Evolutionary conservation across 2,329 filamentous ascomycete genomes (phyloP).

Genomic region (Cladophialophora yegresii): DNA sequence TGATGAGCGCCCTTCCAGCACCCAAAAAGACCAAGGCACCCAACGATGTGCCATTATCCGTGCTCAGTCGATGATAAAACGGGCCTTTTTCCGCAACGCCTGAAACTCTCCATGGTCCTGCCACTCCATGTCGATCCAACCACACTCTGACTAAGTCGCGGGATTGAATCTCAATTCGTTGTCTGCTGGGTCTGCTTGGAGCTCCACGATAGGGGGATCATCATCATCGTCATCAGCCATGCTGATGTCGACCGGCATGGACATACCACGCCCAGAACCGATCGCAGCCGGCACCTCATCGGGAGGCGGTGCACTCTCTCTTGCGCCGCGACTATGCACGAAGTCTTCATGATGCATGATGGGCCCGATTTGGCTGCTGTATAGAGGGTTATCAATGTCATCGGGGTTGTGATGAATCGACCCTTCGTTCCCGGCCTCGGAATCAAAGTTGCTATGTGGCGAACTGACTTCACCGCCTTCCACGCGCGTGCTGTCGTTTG

Average conservation of each 20-base stretch:
- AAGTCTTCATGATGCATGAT: constrained; percentile 20
- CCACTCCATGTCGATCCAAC: neutral
- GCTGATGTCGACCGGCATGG: constrained; percentile 19
- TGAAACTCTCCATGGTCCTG: neutral
- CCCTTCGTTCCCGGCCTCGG: constrained; percentile 15
- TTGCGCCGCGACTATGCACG: constrained; percentile 14
- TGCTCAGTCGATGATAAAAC: constrained; percentile 1
- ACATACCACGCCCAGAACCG: constrained; percentile 10
- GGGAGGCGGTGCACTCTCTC: constrained; percentile 36
- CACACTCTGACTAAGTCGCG: neutral
- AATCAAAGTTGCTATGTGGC: constrained; percentile 15
- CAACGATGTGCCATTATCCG: neutral
- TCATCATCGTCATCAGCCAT: constrained; percentile 31
- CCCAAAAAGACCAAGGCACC: neutral
- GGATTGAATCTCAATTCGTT: constrained; percentile 24
- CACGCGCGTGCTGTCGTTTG: constrained; percentile 32
- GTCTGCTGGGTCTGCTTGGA: constrained; percentile 28
- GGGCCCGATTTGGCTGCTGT: constrained; percentile 22
- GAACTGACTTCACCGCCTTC: constrained; percentile 29
- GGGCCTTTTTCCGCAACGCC: constrained; percentile 4
- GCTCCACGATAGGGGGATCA: constrained; percentile 32
- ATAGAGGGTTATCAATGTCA: constrained; percentile 6
- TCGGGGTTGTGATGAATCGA: constrained; percentile 15
- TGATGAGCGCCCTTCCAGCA: neutral
- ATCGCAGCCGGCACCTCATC: constrained; percentile 1